These are phyloP conservation scores for Pelargonium myrrhifolium DNA, from an alignment of 441 rosid genomes.

Conservation along the genomic window DNA sequence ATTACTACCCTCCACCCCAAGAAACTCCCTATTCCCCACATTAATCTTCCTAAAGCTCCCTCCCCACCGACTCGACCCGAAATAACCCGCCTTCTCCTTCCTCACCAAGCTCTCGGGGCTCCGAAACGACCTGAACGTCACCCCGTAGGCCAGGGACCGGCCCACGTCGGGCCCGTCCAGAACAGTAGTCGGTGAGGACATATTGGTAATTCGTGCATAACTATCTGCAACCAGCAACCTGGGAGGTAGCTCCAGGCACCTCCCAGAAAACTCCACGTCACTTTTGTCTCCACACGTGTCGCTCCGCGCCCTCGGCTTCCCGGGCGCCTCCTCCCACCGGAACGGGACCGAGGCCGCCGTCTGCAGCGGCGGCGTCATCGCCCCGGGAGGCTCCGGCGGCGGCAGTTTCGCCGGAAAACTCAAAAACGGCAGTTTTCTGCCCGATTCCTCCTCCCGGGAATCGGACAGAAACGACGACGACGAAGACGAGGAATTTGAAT, in stretches of 20 bases:
- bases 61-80: constrained; percentile 43
- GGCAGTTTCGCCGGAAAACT: constrained; percentile 36
- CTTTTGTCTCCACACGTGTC: too few species aligned
- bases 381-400: constrained; percentile 29
- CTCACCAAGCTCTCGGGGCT: constrained; percentile 21
- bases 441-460: too few species aligned
- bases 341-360: constrained; percentile 58
- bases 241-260: constrained; percentile 59
- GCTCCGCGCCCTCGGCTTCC: constrained; percentile 39
- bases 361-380: constrained; percentile 49
- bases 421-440: not conserved
- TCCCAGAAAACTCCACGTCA: not conserved
- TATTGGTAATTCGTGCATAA: constrained; percentile 17
- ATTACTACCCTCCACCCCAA: constrained; percentile 17
- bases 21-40: constrained; percentile 14
- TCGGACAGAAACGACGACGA: too few species aligned
- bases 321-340: constrained; percentile 85
- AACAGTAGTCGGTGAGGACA: constrained; percentile 51
- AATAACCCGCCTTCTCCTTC: constrained; percentile 19
- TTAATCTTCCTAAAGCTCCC: constrained; percentile 23
- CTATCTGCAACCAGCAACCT: constrained; percentile 28
- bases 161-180: constrained; percentile 40
- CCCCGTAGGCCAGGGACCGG: constrained; percentile 30
- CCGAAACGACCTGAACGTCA: constrained; percentile 27
- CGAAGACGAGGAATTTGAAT: too few species aligned